Base-by-base conservation (phyloP, 176 grass and related monocot genomes). In the Coix lacrymajobi region DNA sequence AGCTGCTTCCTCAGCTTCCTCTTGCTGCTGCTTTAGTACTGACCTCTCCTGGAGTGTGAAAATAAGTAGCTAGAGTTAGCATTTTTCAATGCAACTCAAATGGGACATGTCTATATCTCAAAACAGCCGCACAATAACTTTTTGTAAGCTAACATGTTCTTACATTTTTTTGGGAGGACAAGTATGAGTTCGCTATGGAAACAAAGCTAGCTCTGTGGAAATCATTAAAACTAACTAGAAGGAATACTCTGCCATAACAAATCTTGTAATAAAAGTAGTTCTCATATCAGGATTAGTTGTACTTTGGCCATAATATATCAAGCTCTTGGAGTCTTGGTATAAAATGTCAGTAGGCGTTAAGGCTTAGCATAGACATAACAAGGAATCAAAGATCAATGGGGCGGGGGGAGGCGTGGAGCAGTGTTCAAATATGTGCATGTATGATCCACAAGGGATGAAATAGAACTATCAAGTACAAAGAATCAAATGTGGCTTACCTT, bases 1-100 rank as follows among this genome's bases (percentile, higher is more conserved):
- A 73, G 88, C 87, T 73, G 89, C 89, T 85, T 90, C 93, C 86
- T 96, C 79, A 83, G 80, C 83, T 88, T 93, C 91, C 40, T 93
- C 83, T 14, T 92, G 87, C 69, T 92, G 82, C 85, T 92, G 86
- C 74, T 87, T 91, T 77, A 96, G 66, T 76, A 73, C 82, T 41
- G 88, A 81, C 76, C 93, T 99, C 69, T 99, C 93, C 96, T 99
- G 84, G 58, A 81, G 71, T 25, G 34, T 31, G 71, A 78, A 77
- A 71, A 64, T 38, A 44, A 22, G 75, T 25, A 52, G 63, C 28
- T 61, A 67, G 5, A 41, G 28, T 82, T 69, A 82, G 73, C 65
- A 28, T 76, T 8, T 1, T 31, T 84, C 5, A 58, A 63, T 17
- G 30, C 14, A 66, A 8, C 16, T 60, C 38, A 17, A n/a, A 31